Conservation (phyloP, 441 rosid species). For the Gossypium gossypioides region DNA sequence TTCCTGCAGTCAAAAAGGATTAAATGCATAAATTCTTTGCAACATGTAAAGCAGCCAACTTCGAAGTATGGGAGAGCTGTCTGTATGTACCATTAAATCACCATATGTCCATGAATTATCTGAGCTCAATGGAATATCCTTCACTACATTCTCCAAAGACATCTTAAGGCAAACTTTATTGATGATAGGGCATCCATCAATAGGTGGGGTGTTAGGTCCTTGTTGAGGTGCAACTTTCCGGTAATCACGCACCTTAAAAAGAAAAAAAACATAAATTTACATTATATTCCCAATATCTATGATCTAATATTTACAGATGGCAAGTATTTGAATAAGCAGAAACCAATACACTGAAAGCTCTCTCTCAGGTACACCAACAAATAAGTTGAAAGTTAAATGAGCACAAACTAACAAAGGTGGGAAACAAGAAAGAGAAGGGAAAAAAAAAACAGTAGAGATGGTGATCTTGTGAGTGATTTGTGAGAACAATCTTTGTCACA, state of each 20-base stretch:
- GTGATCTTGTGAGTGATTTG: background rate
- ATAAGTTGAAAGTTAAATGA: background rate
- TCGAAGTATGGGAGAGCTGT: slow-evolving; percentile 7
- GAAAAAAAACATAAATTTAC: slow-evolving; percentile 3
- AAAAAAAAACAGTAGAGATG: background rate
- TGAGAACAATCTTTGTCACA: background rate
- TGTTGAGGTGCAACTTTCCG: slow-evolving; percentile 47
- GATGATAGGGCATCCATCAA: slow-evolving; percentile 36
- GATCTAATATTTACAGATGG: background rate
- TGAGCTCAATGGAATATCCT: slow-evolving; percentile 76
- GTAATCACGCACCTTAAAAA: slow-evolving; percentile 75
- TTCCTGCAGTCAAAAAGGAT: slow-evolving; percentile 40
- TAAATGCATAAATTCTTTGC: background rate
- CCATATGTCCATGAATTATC: slow-evolving; percentile 88
- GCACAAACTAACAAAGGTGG: background rate
- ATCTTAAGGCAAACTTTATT: slow-evolving; percentile 59
- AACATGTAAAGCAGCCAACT: background rate
- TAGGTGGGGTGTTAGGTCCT: slow-evolving; percentile 30
- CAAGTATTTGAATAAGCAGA: background rate
- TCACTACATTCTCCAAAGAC: slow-evolving; percentile 85
- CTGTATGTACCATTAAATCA: slow-evolving; percentile 72
- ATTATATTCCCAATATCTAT: background rate
- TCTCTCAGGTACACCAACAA: background rate
- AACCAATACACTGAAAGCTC: background rate
- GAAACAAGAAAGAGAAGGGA: background rate